Base-by-base conservation (phyloP, 176 grass and related monocot species). In the Olyra latifolia region DNA sequence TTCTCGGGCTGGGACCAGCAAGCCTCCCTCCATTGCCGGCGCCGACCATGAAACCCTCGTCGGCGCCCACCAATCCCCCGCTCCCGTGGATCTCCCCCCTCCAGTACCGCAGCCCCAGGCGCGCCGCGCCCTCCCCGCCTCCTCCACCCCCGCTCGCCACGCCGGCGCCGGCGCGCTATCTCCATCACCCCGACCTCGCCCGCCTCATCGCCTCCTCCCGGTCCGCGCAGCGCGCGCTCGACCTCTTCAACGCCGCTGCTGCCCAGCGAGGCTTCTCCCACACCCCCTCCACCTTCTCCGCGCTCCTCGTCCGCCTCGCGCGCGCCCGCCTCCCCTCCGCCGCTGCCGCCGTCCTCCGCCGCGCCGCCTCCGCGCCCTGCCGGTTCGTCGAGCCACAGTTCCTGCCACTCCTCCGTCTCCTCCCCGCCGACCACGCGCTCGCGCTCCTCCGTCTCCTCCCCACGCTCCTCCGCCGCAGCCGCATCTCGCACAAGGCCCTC, bases 271-370 rank as follows among this genome's bases (percentile, higher is more conserved):
- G 87, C 14, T 94, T 97, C 85, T 83, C 89, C 38, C 94, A 97
- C 89, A 94, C 91, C 57, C 82, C 93, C 0, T 49, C 68, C 80
- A 94, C 95, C 28, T 91, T 92, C 75, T 83, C 91, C n/a, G 95
- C 92, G 42, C 83, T 98, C 28, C 89, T 98, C 83, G 54, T 94
- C 83, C 88, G 85, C 82, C 95, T 98, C 56, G 91, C 95, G 47
- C 83, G 86, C 65, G 80, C 83, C 1, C 79, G 91, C 60, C 86
- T 89, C 78, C 81, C 89, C 45, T 41, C 48, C 29, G 89, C 95
- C 27, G 40, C 93, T 22, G 41, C 89, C 68, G 85, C 89, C 29
- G 79, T 94, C 39, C 81, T 98, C 56, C 81, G 75, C 82, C 85
- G 90, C 73, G 85, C 72, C 28, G 73, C 85, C 67, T 43, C 73